These are phyloP conservation scores for Bretschneidera sinensis DNA, from an alignment of 345 rosid species.

Conservation along the genomic window DNA sequence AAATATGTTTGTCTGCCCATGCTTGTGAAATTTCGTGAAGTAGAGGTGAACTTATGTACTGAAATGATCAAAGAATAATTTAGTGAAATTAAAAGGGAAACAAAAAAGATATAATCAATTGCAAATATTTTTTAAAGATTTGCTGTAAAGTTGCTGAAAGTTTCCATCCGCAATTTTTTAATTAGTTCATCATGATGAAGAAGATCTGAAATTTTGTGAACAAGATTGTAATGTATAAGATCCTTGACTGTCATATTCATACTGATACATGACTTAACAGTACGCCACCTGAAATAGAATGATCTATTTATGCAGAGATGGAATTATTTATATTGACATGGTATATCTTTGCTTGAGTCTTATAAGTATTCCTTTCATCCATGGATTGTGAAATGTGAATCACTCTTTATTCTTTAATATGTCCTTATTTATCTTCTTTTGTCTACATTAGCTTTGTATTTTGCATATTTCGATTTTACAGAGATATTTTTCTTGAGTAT, in stretches of 20 bases:
- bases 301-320: background rate
- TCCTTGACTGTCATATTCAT: background rate
- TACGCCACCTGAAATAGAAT: constrained; percentile 4
- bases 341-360: constrained; percentile 3
- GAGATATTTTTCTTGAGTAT: background rate
- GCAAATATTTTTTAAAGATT: too few species aligned
- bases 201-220: too few species aligned
- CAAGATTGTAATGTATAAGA: too few species aligned
- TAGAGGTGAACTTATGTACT: too few species aligned
- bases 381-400: constrained; percentile 18
- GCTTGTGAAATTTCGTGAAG: too few species aligned
- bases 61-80: too few species aligned
- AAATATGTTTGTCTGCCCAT: background rate
- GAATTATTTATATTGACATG: constrained; percentile 1
- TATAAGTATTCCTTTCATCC: constrained; percentile 15
- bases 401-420: background rate
- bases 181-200: too few species aligned
- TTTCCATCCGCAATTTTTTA: too few species aligned
- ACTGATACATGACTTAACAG: too few species aligned
- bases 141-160: too few species aligned
- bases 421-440: constrained; percentile 9
- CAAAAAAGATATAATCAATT: too few species aligned
- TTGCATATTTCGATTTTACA: constrained; percentile 4
- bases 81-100: too few species aligned
- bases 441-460: constrained; percentile 6